These are phyloP conservation scores for Poa annua DNA, from an alignment of 176 grass and related monocot species.

Conservation along the genomic window DNA sequence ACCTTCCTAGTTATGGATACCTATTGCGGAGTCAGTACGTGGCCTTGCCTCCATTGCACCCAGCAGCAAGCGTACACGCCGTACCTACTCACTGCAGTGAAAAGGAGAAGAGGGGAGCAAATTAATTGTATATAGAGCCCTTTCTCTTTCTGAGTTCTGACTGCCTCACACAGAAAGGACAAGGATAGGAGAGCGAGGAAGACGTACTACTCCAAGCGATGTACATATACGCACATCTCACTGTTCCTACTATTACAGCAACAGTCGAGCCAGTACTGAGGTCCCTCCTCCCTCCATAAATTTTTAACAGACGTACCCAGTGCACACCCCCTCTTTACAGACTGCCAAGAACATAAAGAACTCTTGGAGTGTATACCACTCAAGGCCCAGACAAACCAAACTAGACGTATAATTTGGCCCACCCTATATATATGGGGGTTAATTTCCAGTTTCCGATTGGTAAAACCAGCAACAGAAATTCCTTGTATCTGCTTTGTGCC, in stretches of 20 bases:
- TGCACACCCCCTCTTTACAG: conserved; percentile 52
- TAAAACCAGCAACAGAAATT: conserved; percentile 39
- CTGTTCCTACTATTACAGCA: conserved; percentile 48
- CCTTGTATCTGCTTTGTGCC: not conserved
- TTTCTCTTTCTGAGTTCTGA: conserved; percentile 9
- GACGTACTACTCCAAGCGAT: conserved; percentile 32
- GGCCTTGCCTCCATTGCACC: conserved; percentile 44
- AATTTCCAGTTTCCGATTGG: conserved; percentile 36
- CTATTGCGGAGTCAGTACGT: conserved; percentile 41
- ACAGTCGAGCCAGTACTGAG: conserved; percentile 51
- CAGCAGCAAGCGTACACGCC: conserved; percentile 46
- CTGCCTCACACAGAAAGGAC: conserved; percentile 50
- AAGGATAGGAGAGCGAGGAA: conserved; percentile 45
- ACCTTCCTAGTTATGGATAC: conserved; percentile 62
- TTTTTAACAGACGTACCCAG: conserved; percentile 60
- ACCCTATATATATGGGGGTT: conserved; percentile 31
- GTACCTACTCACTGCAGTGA: conserved; percentile 61
- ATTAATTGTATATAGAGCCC: conserved; percentile 5
- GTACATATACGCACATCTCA: conserved; percentile 38
- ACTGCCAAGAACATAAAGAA: conserved; percentile 69
- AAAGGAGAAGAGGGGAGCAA: conserved; percentile 42
- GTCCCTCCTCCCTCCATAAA: conserved; percentile 56
- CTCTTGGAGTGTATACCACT: conserved; percentile 59
- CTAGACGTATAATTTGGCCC: conserved; percentile 51
- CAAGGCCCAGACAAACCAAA: conserved; percentile 60